phyloP scores from a whole-genome alignment of 2,329 filamentous ascomycete genomes.

The Fusarium xylarioides region DNA sequence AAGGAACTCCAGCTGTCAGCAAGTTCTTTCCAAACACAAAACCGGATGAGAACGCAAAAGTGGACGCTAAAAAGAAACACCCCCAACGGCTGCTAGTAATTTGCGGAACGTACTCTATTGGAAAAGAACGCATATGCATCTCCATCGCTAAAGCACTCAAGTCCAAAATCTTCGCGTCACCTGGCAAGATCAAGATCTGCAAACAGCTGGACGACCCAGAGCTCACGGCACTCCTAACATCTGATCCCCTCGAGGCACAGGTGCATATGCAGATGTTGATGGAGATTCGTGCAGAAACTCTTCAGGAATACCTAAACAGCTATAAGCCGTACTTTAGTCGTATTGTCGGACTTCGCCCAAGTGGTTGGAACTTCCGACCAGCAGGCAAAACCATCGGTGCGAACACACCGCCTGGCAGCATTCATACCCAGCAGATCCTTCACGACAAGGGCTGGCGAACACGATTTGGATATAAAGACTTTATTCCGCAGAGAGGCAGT shows the following conservation, averaged over 20 bases:
- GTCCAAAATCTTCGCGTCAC: constrained; percentile 88
- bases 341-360: constrained; percentile 90
- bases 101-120: constrained; percentile 97
- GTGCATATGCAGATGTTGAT: constrained; percentile 98
- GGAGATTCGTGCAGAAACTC: constrained; percentile 90
- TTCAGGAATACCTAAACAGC: constrained; percentile 85
- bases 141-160: constrained; percentile 87
- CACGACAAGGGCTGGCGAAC: constrained; percentile 77
- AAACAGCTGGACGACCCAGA: constrained; percentile 86
- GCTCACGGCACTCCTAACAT: constrained; percentile 78
- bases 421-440: constrained; percentile 61
- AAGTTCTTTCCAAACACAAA: constrained; percentile 60
- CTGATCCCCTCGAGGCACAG: constrained; percentile 83
- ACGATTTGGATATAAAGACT: constrained; percentile 74
- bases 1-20: constrained; percentile 57
- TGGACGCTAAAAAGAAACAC: constrained; percentile 39
- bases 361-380: constrained; percentile 92
- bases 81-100: constrained; percentile 81
- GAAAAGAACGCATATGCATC: constrained; percentile 94
- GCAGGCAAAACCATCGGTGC: constrained; percentile 65
- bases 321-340: constrained; percentile 85
- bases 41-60: constrained; percentile 42
- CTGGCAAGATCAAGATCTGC: constrained; percentile 85
- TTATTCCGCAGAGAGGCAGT: constrained; percentile 84
- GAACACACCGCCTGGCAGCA: constrained; percentile 58